Percentiles rank a stretch among this genome's conserved stretches.
phyloP scores from a whole-genome alignment of 2,329 filamentous ascomycete species.

The Botrytis medusae region DNA sequence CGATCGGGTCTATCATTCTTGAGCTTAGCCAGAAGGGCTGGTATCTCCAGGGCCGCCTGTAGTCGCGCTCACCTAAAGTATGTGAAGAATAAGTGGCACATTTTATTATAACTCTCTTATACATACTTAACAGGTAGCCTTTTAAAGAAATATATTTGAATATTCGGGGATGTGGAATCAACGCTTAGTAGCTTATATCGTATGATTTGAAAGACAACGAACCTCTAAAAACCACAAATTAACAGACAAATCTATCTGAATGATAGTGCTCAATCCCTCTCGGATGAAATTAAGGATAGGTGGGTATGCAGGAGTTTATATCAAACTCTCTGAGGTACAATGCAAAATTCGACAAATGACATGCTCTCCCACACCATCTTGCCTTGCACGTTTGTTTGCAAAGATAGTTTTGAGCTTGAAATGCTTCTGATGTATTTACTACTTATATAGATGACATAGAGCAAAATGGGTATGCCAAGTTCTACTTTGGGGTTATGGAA shows the following conservation, averaged over 20 bases:
- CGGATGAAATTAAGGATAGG: background rate
- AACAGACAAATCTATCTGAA: background rate
- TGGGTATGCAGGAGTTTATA: rapidly evolving
- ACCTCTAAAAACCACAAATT: rapidly evolving
- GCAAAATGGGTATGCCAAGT: too few species aligned
- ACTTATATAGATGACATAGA: background rate
- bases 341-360: background rate
- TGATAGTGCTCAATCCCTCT: background rate
- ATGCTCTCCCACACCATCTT: background rate
- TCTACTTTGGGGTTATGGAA: rapidly evolving
- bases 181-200: background rate
- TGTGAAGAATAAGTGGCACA: too few species aligned
- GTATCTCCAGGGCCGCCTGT: too few species aligned
- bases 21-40: too few species aligned
- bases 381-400: too few species aligned
- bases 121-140: background rate
- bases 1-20: too few species aligned
- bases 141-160: background rate
- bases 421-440: background rate
- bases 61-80: too few species aligned
- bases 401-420: rapidly evolving
- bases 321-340: background rate
- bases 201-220: background rate
- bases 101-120: background rate
- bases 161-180: background rate